Percentiles rank a stretch among this genome's conserved stretches.
Conservation (phyloP, 129 eudicot genomes). For the Lonicera japonica region DNA sequence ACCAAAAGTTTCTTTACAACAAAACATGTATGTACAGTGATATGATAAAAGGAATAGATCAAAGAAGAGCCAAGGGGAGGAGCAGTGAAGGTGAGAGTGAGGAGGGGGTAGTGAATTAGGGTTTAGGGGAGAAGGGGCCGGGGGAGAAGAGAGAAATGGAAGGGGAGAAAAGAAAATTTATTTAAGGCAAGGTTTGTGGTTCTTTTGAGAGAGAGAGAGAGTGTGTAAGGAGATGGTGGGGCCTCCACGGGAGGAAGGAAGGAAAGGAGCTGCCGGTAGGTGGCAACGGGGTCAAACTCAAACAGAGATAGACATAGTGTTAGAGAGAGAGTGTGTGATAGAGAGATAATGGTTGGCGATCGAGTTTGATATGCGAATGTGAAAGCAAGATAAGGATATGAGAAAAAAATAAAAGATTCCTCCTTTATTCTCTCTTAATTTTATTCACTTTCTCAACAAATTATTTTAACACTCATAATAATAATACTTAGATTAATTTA, state of each 20-base stretch:
- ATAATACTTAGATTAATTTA: too few species aligned
- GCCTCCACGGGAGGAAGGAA: constrained; percentile 7
- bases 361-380: constrained; percentile 25
- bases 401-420: too few species aligned
- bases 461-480: too few species aligned
- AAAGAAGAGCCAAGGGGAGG: not conserved
- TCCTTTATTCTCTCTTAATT: too few species aligned
- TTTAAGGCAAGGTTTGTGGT: not conserved
- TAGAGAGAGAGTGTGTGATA: constrained; percentile 10
- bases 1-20: too few species aligned
- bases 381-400: constrained; percentile 14
- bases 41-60: too few species aligned
- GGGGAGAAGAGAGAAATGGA: not conserved
- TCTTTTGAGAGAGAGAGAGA: not conserved
- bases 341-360: constrained; percentile 30
- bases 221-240: not conserved
- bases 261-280: constrained; percentile 26
- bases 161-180: not conserved
- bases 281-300: constrained; percentile 29
- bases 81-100: not conserved
- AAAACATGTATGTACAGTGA: too few species aligned
- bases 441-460: too few species aligned
- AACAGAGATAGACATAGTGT: constrained; percentile 11
- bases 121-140: constrained; percentile 9
- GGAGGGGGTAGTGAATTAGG: constrained; percentile 7